A percentile compares a stretch with the other conserved stretches of the same genome.
phyloP scores from a whole-genome alignment of 2,329 filamentous ascomycete species.

The Aspergillus sp. region DNA sequence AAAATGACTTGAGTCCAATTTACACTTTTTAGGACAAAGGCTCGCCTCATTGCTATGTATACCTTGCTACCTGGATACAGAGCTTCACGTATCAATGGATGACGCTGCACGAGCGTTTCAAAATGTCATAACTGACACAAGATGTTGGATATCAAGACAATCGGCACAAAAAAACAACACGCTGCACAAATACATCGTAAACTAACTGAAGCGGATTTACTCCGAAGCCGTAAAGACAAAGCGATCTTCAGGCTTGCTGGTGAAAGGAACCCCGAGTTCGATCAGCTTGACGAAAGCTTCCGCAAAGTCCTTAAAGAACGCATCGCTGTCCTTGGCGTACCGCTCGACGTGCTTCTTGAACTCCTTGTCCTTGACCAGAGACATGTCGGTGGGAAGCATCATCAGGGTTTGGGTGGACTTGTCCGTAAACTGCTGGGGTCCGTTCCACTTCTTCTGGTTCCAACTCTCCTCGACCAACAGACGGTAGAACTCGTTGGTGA shows the following conservation, averaged over 20 bases:
- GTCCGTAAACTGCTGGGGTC: constrained; percentile 85
- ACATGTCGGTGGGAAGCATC: constrained; percentile 94
- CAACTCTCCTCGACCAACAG: constrained; percentile 88
- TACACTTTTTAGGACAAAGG: too few relatives aligned
- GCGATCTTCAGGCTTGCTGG: constrained; percentile 51
- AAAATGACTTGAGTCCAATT: too few relatives aligned
- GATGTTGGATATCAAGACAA: too few relatives aligned
- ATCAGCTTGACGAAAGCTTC: constrained; percentile 73
- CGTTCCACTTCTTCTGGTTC: constrained; percentile 84
- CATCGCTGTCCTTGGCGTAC: constrained; percentile 84
- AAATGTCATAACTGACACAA: too few relatives aligned
- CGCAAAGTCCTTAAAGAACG: constrained; percentile 90
- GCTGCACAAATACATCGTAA: too few relatives aligned
- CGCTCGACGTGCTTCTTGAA: constrained; percentile 73
- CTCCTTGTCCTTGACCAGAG: constrained; percentile 75
- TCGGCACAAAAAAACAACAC: too few relatives aligned
- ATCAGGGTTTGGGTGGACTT: constrained; percentile 79
- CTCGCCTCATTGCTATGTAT: not conserved
- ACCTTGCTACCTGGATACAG: not conserved
- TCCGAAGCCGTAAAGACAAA: constrained; percentile 57
- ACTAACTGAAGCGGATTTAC: constrained; percentile 5
- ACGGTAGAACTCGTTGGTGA: constrained; percentile 93
- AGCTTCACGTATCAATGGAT: not conserved
- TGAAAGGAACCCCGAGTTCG: constrained; percentile 88
- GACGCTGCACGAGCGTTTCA: too few relatives aligned